Base-by-base conservation (phyloP, 176 grass and related monocot species). In the Sorghum bicolor region DNA sequence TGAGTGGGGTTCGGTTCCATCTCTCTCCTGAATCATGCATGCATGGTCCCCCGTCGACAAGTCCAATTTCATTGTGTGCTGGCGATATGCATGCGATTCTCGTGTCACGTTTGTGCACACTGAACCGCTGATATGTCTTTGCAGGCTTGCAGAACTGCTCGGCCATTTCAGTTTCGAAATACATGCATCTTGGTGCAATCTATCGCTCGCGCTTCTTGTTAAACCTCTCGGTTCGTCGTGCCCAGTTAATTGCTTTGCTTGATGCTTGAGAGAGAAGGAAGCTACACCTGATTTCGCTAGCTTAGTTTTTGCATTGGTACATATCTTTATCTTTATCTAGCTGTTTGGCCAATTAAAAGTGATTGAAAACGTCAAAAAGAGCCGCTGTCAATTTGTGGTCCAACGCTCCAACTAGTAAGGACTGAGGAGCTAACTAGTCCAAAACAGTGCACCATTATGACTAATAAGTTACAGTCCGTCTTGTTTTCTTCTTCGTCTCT, bases 1-100 rank as follows among this genome's bases (percentile, higher is more conserved):
- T 86, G 86, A 89, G 87, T 89, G 87, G 72, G 87, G 72, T 89
- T 85, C 82, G 77, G 34, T 78, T 28, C 74, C 78, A 69, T 83
- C 17, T 3, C 17, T 36, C 14, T 32, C 62, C 25, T 29, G 7
- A 28, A 14, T 8, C 37, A 6, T 73, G 68, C 37, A 6, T 73
- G 68, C 6, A 38, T 75, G 10, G 12, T 39, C 61, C 64, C 19
- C 8, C 11, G 11, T 48, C 4, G 14, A 66, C 64, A 65, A 25
- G 13, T 4, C 6, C 10, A 11, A 20, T 44, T 44, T 47, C 31
- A n/a, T n/a, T n/a, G n/a, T n/a, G n/a, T n/a, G n/a, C n/a, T n/a
- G n/a, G n/a, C n/a, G n/a, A n/a, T 87, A 28, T 61, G 2, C 53
- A 15, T 78, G 37, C 3, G 31, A 44, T 66, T 64, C 41, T 64